Evolutionary conservation across 106 monocot genomes (phyloP), one percentile per base, ranked within the genome.

Genomic region (Dendrobium nobile): DNA sequence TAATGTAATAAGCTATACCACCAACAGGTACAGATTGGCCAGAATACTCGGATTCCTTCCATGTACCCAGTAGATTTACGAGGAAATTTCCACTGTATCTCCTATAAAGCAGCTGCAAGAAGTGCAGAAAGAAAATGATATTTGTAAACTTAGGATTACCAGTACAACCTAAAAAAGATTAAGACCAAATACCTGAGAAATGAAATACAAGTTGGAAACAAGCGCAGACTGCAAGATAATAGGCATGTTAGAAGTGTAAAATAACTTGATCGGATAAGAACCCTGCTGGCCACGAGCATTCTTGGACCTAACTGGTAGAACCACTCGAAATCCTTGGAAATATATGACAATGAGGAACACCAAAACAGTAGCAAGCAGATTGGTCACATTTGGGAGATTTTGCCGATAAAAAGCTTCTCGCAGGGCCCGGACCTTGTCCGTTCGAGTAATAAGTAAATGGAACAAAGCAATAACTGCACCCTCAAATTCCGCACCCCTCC

Each of bases 21-120:
- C 87, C 87, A 28, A 87, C 87, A 15, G 87, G 87, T 28, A 82
- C 82, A 67, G 59, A 87, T 73, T 84, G 87, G 75, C 81, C 80
- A 77, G 86, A 86, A 70, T 84, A 87, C 54, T 87, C 87, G 37
- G 87, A 87, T 79, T 87, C 87, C 84, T 87, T 87, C 87, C 87
- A 87, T 45, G 67, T 84, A 24, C 84, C 84, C 40, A 87, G 81
- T 41, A 87, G 82, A 73, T 87, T 84, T 43, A 87, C 87, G 61
- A 84, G 65, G 70, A 87, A 87, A 84, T 81, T 87, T 84, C 84
- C 87, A 79, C 79, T 84, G 67, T 75, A 87, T 72, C 81, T 84
- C 84, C 84, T 73, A 75, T 87, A 87, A 40, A 84, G 59, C 79
- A 87, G 54, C 87, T 87, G 87, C 78, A 84, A 41, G 72, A 80